Evolutionary conservation across 1,139 yeast genomes (phyloP).

Genomic region (Candida tetrigidarum): DNA sequence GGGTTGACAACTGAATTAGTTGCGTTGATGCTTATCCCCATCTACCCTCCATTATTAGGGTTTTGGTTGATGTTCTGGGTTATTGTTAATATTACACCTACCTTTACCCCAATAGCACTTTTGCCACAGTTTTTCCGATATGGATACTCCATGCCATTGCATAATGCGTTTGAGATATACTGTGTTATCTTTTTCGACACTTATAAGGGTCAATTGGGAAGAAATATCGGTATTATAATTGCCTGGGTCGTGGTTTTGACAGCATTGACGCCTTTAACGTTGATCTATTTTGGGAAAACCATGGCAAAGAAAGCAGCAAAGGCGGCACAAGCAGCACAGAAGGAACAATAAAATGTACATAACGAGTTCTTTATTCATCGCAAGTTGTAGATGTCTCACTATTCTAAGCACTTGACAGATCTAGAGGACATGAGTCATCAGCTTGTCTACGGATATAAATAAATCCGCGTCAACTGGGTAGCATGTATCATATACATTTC

Average conservation of each 20-base stretch:
- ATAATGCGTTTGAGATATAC: conserved; percentile 39
- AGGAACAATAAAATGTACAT: background rate
- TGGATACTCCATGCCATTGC: conserved; percentile 43
- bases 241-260: conserved; percentile 35
- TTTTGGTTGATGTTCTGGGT: conserved; percentile 50
- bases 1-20: conserved; percentile 44
- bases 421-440: too few species aligned
- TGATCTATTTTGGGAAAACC: conserved; percentile 28
- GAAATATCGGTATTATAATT: conserved; percentile 36
- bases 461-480: too few species aligned
- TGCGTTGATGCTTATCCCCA: conserved; percentile 33
- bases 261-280: conserved; percentile 45
- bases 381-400: too few species aligned
- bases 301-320: conserved; percentile 30
- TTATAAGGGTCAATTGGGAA: conserved; percentile 38
- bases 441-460: too few species aligned
- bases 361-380: too few species aligned
- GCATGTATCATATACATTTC: too few species aligned
- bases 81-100: conserved; percentile 39
- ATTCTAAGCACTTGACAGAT: too few species aligned
- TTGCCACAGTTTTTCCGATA: conserved; percentile 36
- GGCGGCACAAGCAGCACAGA: conserved; percentile 8
- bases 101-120: conserved; percentile 40
- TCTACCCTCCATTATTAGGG: conserved; percentile 43
- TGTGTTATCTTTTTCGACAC: conserved; percentile 41